Evolutionary conservation across 2,329 filamentous ascomycete genomes (phyloP).

Genomic region (Phoma herbarum): DNA sequence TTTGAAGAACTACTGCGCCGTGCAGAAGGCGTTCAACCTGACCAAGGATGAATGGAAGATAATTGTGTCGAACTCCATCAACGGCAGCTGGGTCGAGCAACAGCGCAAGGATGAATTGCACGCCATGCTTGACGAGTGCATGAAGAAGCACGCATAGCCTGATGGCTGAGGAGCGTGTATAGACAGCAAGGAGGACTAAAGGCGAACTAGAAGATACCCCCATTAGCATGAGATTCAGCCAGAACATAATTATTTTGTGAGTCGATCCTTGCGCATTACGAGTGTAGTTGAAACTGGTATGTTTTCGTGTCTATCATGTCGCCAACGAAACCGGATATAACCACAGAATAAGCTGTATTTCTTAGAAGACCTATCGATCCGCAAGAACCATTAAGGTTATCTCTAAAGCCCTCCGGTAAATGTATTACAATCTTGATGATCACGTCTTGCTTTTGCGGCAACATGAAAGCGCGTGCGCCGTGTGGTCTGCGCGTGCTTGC

Average conservation of each 20-base stretch:
- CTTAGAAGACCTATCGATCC: too few relatives aligned
- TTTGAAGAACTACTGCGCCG: constrained; percentile 76
- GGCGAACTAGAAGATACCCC: constrained; percentile 15
- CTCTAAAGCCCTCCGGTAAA: too few relatives aligned
- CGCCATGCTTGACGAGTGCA: constrained; percentile 25
- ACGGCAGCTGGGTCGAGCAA: constrained; percentile 74
- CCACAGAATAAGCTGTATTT: too few relatives aligned
- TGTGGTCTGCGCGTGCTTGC: not conserved
- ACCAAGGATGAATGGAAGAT: constrained; percentile 70
- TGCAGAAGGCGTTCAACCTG: constrained; percentile 75
- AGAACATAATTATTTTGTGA: not conserved
- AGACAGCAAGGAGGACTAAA: not conserved
- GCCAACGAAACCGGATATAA: too few relatives aligned
- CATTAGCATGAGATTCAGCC: constrained; percentile 5
- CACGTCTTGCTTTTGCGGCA: too few relatives aligned
- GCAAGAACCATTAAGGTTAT: too few relatives aligned
- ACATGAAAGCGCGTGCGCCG: too few relatives aligned
- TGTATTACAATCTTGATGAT: too few relatives aligned
- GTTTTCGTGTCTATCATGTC: too few relatives aligned
- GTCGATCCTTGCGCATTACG: not conserved
- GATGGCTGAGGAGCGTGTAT: not conserved
- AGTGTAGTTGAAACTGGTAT: not conserved
- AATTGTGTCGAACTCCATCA: constrained; percentile 69
- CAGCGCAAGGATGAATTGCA: constrained; percentile 69
- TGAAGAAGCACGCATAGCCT: constrained; percentile 23